Percentiles rank a stretch among this genome's conserved stretches.
phyloP scores from a whole-genome alignment of 768 basidiomycete species.

The Mycena galericulata region DNA sequence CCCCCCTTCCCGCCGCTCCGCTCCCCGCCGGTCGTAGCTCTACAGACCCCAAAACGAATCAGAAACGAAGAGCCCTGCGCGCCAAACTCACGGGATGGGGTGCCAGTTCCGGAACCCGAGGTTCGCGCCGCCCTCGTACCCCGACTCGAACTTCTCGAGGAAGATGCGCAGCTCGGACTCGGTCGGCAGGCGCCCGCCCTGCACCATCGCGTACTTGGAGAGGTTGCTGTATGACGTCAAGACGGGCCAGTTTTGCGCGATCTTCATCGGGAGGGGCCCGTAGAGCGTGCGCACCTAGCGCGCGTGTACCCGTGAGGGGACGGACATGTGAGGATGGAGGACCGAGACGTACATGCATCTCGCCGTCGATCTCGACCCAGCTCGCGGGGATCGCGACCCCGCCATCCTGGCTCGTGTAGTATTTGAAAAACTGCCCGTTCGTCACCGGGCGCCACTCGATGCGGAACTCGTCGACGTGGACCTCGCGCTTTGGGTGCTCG shows the following conservation, averaged over 20 bases:
- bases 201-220: constrained; percentile 82
- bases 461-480: constrained; percentile 75
- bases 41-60: constrained; percentile 40
- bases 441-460: constrained; percentile 90
- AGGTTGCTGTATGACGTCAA: constrained; percentile 83
- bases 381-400: constrained; percentile 72
- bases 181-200: constrained; percentile 95
- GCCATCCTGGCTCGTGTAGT: constrained; percentile 61
- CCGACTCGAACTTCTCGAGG: constrained; percentile 77
- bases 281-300: constrained; percentile 85
- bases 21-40: constrained; percentile 75
- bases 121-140: constrained; percentile 84
- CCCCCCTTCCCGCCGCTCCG: constrained; percentile 68
- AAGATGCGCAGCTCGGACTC: constrained; percentile 89
- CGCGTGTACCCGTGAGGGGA: background rate
- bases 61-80: constrained; percentile 4
- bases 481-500: constrained; percentile 77
- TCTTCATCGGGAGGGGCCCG: constrained; percentile 81
- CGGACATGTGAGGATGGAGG: background rate
- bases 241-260: constrained; percentile 90
- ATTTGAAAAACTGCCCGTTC: constrained; percentile 87
- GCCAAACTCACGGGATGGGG: constrained; percentile 79
- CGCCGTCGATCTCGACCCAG: constrained; percentile 72
- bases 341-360: constrained; percentile 56
- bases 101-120: constrained; percentile 95